Base-by-base conservation (phyloP, 2,329 filamentous ascomycete species). In the Penicillium palitans region DNA sequence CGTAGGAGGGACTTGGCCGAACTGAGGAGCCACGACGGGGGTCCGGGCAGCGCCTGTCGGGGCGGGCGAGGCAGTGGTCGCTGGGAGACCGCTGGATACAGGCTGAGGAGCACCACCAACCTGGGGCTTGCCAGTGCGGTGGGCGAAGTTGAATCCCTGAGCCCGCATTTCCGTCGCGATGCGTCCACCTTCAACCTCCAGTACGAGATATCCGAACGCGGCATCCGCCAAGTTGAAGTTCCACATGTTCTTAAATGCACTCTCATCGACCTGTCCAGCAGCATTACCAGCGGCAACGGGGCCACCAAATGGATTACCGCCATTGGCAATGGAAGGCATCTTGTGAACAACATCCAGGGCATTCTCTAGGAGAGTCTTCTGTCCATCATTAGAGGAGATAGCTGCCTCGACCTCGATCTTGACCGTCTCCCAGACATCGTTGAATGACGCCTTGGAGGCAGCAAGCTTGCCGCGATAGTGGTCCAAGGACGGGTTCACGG, bases 241-340 rank as follows among this genome's bases (percentile, higher is more conserved):
- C 95, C 95, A 99, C 95, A 98, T 98, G 75, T 99, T 99, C 82
- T 99, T 99, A 84, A 99, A 99, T 1, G 95, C 95, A 70, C 93
- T 97, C 81, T 99, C 95, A 63, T 99, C 95, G 19, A 99, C 92
- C 71, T 96, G 90, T 33, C 95, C 95, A 51, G 91, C 88, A 51
- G 87, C 80, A 66, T 79, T 80, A 41, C 83, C 87, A 40, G 89
- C 90, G 50, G 87, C 86, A 53, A 88, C 85, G 31, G 91, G 90
- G 15, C 93, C 93, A 45, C 95, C 95, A 71, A 99, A 99, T 6
- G 95, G 95, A 74, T 98, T 98, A 24, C 95, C 95, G 55, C 95
- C 95, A 61, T 93, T 96, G 39, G 95, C 95, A 37, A 92, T 93
- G 13, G 87, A 89, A 12, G 95, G 95, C 95, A 99, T 99, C 83